These are phyloP conservation scores for Edaphochlamys debaryana DNA, from an alignment of 139 green algal genomes.

Conservation along the genomic window DNA sequence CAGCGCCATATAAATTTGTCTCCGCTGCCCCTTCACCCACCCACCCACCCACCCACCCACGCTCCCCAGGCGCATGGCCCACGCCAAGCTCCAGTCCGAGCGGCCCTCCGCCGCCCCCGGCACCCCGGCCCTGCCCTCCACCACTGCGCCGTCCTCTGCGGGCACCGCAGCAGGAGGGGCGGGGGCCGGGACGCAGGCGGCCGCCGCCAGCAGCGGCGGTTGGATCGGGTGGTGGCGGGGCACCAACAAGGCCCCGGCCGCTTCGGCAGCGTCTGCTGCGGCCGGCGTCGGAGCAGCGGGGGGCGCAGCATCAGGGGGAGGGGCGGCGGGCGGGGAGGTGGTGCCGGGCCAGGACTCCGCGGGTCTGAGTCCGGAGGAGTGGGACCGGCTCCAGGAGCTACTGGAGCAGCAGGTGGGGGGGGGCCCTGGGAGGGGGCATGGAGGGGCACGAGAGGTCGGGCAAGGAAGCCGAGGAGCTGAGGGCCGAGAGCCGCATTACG, in stretches of 20 bases:
- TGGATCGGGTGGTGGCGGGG: slow-evolving; percentile 68
- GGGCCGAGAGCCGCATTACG: no score
- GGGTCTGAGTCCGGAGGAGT: slow-evolving; percentile 74
- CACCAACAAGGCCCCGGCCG: not conserved
- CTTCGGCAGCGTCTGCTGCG: not conserved
- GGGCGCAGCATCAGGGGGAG: slow-evolving; percentile 4
- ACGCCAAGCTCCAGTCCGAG: slow-evolving; percentile 62
- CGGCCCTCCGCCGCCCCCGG: not conserved
- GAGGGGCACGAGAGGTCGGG: no score
- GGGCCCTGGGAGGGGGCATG: not conserved
- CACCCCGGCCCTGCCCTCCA: not conserved
- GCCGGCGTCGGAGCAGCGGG: not conserved
- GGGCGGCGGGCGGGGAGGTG: slow-evolving; percentile 6
- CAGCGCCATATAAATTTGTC: no score
- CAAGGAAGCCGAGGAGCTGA: no score
- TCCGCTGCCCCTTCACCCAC: not conserved
- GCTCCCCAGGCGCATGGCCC: slow-evolving; percentile 68
- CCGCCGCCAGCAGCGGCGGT: slow-evolving; percentile 7
- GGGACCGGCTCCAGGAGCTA: slow-evolving; percentile 77
- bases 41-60: not conserved
- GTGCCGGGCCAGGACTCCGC: not conserved
- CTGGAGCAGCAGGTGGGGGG: slow-evolving; percentile 65
- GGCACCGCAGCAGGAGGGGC: not conserved
- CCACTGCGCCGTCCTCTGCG: not conserved
- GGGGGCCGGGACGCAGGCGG: not conserved